These are phyloP conservation scores for Trypanosoma melophagium DNA, from an alignment of 208 protist genomes.

Conservation along the genomic window DNA sequence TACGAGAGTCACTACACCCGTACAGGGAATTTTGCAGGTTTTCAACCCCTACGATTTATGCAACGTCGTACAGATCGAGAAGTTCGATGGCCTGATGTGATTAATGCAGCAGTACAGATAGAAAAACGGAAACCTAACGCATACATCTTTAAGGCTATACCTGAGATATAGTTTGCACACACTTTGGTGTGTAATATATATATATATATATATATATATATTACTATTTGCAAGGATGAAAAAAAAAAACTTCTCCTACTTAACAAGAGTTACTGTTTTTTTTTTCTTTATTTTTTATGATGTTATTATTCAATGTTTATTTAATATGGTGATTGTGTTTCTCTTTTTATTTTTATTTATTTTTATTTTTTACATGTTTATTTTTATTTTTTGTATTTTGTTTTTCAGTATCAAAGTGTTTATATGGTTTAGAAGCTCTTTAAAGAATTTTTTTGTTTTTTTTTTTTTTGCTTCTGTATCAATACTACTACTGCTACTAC, in stretches of 20 bases:
- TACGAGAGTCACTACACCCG: slow-evolving; percentile 94
- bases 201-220: slow-evolving; percentile 16
- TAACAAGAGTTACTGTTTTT: not conserved
- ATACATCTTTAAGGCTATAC: slow-evolving; percentile 89
- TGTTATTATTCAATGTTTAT: too few relatives aligned
- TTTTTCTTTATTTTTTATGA: not conserved
- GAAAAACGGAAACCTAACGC: slow-evolving; percentile 83
- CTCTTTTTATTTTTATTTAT: not conserved
- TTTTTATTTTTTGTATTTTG: not conserved
- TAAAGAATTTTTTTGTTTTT: slow-evolving; percentile 11
- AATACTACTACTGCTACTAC: not conserved
- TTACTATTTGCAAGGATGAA: not conserved
- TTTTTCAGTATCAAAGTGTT: too few relatives aligned
- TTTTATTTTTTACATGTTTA: not conserved
- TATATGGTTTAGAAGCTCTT: too few relatives aligned
- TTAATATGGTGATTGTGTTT: too few relatives aligned
- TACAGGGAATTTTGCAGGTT: slow-evolving; percentile 88
- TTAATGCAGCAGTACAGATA: slow-evolving; percentile 87
- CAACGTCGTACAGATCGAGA: slow-evolving; percentile 88
- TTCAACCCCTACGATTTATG: slow-evolving; percentile 90
- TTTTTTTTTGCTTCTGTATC: not conserved
- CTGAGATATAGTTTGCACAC: slow-evolving; percentile 56
- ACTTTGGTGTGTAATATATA: not conserved
- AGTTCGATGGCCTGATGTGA: slow-evolving; percentile 90
- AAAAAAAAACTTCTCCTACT: slow-evolving; percentile 11